phyloP scores from a whole-genome alignment of 768 basidiomycete genomes.

The Boletus huronensis region DNA sequence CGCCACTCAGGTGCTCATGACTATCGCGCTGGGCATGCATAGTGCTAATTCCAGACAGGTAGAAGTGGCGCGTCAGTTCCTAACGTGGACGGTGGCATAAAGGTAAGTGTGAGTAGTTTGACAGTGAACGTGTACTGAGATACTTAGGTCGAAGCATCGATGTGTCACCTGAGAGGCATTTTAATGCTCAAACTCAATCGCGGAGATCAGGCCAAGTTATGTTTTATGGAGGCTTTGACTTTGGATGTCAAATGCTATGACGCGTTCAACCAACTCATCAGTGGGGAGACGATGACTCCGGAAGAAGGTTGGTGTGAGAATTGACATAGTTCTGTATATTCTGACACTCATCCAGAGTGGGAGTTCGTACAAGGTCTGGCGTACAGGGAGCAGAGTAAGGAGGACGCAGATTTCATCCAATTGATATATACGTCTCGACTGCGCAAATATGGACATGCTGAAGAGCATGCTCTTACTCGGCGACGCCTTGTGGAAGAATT shows the following conservation, averaged over 20 bases:
- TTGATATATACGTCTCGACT: conserved; percentile 90
- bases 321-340: neutral
- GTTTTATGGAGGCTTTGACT: conserved; percentile 92
- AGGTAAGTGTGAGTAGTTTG: conserved; percentile 47
- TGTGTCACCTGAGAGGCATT: conserved; percentile 91
- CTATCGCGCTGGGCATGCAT: neutral
- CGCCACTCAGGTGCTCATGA: conserved; percentile 53
- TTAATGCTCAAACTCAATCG: conserved; percentile 94
- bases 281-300: conserved; percentile 93
- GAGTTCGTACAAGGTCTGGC: conserved; percentile 85
- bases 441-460: conserved; percentile 82
- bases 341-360: conserved; percentile 68
- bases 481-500: conserved; percentile 80
- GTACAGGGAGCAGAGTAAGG: conserved; percentile 77
- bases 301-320: conserved; percentile 75
- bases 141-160: conserved; percentile 90
- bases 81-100: conserved; percentile 90
- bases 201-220: conserved; percentile 85
- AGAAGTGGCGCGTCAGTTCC: conserved; percentile 68
- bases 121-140: neutral
- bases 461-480: conserved; percentile 79
- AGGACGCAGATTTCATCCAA: conserved; percentile 88
- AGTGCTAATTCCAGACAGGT: conserved; percentile 34
- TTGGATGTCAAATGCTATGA: conserved; percentile 98
- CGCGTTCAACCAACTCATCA: conserved; percentile 85